Conservation (phyloP, 805 yeast species). For the Phaffomyces thermotolerans region DNA sequence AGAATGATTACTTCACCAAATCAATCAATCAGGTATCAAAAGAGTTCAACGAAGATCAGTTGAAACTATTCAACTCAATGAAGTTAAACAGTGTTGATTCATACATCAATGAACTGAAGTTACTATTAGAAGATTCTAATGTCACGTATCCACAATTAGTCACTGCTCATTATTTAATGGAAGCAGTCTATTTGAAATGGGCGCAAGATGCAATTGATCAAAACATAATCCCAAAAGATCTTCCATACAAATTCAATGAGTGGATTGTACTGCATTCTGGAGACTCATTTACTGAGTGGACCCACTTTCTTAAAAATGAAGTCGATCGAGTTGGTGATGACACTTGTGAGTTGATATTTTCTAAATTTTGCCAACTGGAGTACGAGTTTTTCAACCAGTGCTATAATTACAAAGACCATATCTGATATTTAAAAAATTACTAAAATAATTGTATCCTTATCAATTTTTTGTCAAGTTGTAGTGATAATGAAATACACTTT, state of each 20-base stretch:
- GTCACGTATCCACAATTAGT: constrained; percentile 34
- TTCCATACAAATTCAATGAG: constrained; percentile 40
- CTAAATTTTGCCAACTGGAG: constrained; percentile 33
- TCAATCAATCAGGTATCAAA: constrained; percentile 23
- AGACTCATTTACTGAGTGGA: constrained; percentile 39
- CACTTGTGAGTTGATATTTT: constrained; percentile 27
- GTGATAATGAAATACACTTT: too few relatives aligned
- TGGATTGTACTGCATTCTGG: constrained; percentile 51
- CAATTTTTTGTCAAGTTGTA: too few relatives aligned
- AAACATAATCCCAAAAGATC: constrained; percentile 21
- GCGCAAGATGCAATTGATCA: constrained; percentile 32
- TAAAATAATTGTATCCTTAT: too few relatives aligned
- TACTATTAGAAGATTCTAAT: constrained; percentile 24
- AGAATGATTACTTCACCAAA: constrained; percentile 40
- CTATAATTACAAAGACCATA: constrained; percentile 22
- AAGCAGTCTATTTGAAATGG: constrained; percentile 46
- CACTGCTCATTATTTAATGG: constrained; percentile 41
- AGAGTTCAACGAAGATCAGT: constrained; percentile 12
- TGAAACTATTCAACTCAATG: constrained; percentile 6
- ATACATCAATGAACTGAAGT: constrained; percentile 31
- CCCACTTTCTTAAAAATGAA: constrained; percentile 36
- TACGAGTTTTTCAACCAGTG: constrained; percentile 41
- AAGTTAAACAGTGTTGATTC: constrained; percentile 29
- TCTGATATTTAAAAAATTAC: too few relatives aligned
- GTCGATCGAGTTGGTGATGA: constrained; percentile 31